A percentile compares a stretch with the other conserved stretches of the same genome.
Conservation (phyloP, 1,139 yeast species). For the Pneumocystis carinii region DNA sequence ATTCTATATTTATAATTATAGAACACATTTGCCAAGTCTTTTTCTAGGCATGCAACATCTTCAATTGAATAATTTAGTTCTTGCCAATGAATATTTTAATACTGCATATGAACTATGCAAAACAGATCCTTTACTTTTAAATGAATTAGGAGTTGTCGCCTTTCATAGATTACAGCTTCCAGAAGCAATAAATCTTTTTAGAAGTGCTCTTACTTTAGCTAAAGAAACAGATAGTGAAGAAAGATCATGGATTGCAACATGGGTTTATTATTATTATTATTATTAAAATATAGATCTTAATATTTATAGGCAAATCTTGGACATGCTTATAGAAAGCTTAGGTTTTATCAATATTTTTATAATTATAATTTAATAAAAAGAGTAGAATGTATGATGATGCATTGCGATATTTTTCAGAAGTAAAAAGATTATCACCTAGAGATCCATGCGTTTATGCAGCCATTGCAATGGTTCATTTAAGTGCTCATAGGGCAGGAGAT, state of each 20-base stretch:
- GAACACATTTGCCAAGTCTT: conserved; percentile 70
- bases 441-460: conserved; percentile 73
- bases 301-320: conserved; percentile 43
- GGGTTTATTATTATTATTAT: conserved; percentile 27
- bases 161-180: conserved; percentile 59
- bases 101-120: conserved; percentile 68
- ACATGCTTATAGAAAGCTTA: conserved; percentile 67
- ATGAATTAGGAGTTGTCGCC: conserved; percentile 81
- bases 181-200: conserved; percentile 57
- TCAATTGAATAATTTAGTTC: conserved; percentile 63
- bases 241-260: conserved; percentile 73
- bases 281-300: not conserved
- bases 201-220: conserved; percentile 60
- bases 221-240: conserved; percentile 60
- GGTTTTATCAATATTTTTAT: conserved; percentile 4
- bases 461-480: conserved; percentile 67
- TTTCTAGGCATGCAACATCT: conserved; percentile 94
- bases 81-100: conserved; percentile 74
- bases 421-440: conserved; percentile 49
- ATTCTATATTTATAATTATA: not conserved
- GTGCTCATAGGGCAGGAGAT: conserved; percentile 44
- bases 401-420: conserved; percentile 60
- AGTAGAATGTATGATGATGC: conserved; percentile 44
- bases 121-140: conserved; percentile 70
- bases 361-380: conserved; percentile 2